Evolutionary conservation across 129 eudicot genomes (phyloP).

Genomic region (Tanacetum coccineum): DNA sequence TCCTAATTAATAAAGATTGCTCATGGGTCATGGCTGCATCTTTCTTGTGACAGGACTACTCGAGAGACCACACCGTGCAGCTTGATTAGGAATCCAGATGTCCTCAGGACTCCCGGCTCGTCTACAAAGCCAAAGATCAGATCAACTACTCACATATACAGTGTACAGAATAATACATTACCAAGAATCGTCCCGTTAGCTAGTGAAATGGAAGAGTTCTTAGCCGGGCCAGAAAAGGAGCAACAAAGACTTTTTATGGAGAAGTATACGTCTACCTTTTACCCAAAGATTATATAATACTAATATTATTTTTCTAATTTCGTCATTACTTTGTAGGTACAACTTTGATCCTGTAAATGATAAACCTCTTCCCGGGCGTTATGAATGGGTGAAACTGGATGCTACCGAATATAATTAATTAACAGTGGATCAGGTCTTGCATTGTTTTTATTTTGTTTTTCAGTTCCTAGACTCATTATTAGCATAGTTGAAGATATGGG

Average conservation of each 20-base stretch:
- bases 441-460: conserved; percentile 10
- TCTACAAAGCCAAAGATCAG: conserved; percentile 42
- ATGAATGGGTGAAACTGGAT: conserved; percentile 53
- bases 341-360: conserved; percentile 62
- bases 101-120: conserved; percentile 45
- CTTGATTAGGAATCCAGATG: conserved; percentile 46
- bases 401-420: conserved; percentile 13
- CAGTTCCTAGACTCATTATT: conserved; percentile 14
- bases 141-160: conserved; percentile 17
- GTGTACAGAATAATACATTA: conserved; percentile 24
- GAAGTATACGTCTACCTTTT: conserved; percentile 31
- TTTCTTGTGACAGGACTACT: conserved; percentile 32
- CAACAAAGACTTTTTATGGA: conserved; percentile 46
- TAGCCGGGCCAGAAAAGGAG: conserved; percentile 42
- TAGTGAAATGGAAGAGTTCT: conserved; percentile 53
- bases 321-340: conserved; percentile 38
- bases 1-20: conserved; percentile 2
- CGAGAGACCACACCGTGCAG: conserved; percentile 66
- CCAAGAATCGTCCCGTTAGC: conserved; percentile 40
- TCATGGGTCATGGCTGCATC: background rate
- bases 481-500: conserved; percentile 34
- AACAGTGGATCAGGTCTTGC: conserved; percentile 16
- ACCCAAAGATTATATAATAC: background rate
- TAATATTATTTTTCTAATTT: background rate
- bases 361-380: conserved; percentile 56